Evolutionary conservation across 2,329 filamentous ascomycete genomes (phyloP).

Genomic region (Colletotrichum acutatum): DNA sequence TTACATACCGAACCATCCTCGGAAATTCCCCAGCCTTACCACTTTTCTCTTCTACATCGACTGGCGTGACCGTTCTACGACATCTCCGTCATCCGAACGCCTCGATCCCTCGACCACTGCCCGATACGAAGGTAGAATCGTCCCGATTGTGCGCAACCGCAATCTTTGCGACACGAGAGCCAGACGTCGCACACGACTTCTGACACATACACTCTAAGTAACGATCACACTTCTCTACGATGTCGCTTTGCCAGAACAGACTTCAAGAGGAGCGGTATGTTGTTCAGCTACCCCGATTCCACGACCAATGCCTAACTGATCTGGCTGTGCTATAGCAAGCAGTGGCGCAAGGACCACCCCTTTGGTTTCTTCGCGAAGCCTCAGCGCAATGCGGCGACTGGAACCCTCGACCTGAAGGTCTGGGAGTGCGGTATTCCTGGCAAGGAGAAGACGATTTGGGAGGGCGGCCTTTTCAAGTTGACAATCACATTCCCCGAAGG

Average conservation of each 20-base stretch:
- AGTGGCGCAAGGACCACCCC: slow-evolving; percentile 96
- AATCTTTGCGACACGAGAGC: slow-evolving; percentile 9
- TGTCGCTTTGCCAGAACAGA: slow-evolving; percentile 90
- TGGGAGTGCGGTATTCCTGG: slow-evolving; percentile 98
- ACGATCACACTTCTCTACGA: slow-evolving; percentile 50
- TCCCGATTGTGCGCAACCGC: background rate
- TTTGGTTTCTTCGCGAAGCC: slow-evolving; percentile 98
- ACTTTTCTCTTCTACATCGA: background rate
- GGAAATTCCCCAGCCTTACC: background rate
- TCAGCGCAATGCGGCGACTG: slow-evolving; percentile 75
- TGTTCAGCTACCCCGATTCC: slow-evolving; percentile 18
- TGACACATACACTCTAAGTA: background rate
- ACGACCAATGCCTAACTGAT: slow-evolving; percentile 37
- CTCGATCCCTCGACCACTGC: background rate
- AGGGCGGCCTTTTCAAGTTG: slow-evolving; percentile 96
- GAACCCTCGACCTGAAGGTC: slow-evolving; percentile 88
- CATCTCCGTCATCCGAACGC: background rate
- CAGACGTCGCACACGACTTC: background rate
- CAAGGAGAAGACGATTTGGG: slow-evolving; percentile 97
- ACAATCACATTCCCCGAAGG: slow-evolving; percentile 94
- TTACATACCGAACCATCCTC: background rate
- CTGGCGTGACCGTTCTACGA: background rate
- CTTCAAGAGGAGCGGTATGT: slow-evolving; percentile 87
- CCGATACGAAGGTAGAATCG: background rate
- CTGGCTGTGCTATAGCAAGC: slow-evolving; percentile 71